These are phyloP conservation scores for Cyclotella distinguenda DNA, from an alignment of 108 stramenopile genomes.

Conservation along the genomic window DNA sequence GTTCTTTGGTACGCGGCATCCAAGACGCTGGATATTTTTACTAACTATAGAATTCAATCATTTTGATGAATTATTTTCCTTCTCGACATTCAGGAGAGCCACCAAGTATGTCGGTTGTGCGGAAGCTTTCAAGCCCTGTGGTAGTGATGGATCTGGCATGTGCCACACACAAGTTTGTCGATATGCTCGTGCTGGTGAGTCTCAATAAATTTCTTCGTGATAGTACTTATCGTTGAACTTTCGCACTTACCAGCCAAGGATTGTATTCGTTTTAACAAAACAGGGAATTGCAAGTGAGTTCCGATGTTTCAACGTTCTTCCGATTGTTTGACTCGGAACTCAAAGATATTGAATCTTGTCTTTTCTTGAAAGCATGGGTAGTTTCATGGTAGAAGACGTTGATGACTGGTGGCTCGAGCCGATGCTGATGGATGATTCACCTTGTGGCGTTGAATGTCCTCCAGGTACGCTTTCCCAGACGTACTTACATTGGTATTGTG, in stretches of 20 bases:
- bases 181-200: background rate
- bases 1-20: too few relatives aligned
- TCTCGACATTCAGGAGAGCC: too few relatives aligned
- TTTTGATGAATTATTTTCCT: too few relatives aligned
- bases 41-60: background rate
- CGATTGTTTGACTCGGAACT: too few relatives aligned
- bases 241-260: background rate
- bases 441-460: conserved; percentile 12
- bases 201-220: too few relatives aligned
- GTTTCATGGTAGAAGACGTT: too few relatives aligned
- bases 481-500: too few relatives aligned
- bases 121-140: background rate
- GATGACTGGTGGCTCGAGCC: conserved; percentile 2
- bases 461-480: too few relatives aligned
- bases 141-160: background rate
- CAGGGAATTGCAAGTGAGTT: conserved; percentile 25
- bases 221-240: background rate
- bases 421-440: conserved; percentile 14
- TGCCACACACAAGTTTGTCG: conserved; percentile 32
- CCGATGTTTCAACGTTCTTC: background rate
- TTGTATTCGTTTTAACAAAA: background rate
- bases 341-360: too few relatives aligned
- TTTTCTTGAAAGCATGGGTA: too few relatives aligned
- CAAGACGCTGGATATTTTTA: background rate
- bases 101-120: conserved; percentile 33